Conservation (phyloP, 2,329 filamentous ascomycete genomes). For the Aschersonia sp. region DNA sequence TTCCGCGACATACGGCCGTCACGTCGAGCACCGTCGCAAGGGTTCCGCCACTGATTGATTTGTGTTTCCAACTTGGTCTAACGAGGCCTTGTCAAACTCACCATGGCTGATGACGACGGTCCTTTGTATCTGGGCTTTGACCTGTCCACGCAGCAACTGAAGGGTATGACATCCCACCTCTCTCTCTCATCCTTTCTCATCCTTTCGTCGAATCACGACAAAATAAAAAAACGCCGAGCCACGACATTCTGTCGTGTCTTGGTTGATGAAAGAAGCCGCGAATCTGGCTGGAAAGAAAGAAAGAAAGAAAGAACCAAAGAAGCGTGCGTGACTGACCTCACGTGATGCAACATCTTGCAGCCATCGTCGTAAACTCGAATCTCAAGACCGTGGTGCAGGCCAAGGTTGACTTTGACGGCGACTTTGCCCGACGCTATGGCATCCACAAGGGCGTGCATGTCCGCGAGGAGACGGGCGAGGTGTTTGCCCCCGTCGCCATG, state of each 20-base stretch:
- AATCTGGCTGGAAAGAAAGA: no score
- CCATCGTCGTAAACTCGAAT: conserved; percentile 69
- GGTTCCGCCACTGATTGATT: no score
- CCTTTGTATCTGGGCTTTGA: conserved; percentile 86
- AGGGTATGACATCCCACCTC: conserved; percentile 38
- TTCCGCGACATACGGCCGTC: no score
- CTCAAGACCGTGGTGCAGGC: conserved; percentile 70
- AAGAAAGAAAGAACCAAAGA: no score
- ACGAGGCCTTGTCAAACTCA: background rate
- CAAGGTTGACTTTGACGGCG: conserved; percentile 89
- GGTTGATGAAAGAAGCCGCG: no score
- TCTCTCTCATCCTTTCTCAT: background rate
- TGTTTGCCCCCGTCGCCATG: conserved; percentile 84
- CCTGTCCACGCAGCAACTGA: conserved; percentile 91
- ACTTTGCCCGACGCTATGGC: conserved; percentile 58
- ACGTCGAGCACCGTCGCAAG: no score
- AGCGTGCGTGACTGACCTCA: no score
- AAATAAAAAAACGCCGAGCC: no score
- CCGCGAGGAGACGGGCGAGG: conserved; percentile 71
- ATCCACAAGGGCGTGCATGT: conserved; percentile 79
- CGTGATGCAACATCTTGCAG: conserved; percentile 23
- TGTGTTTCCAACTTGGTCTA: no score
- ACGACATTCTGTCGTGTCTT: no score
- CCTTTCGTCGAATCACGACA: no score
- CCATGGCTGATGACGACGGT: conserved; percentile 10